phyloP scores from a whole-genome alignment of 2,329 filamentous ascomycete species.

The Fusarium denticulatum region DNA sequence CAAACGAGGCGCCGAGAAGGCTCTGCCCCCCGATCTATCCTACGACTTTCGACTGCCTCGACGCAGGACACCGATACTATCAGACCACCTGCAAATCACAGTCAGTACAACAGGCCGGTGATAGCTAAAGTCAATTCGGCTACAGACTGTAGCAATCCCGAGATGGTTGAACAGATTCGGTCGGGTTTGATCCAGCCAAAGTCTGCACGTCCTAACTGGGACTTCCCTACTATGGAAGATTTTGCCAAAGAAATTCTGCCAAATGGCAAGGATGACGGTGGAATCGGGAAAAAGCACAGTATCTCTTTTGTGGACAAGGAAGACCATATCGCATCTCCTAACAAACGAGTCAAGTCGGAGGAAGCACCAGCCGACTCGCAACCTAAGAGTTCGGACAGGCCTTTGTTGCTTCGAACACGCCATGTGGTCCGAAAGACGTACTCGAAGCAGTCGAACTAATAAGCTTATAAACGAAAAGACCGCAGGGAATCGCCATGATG shows the following conservation, averaged over 20 bases:
- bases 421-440: slow-evolving; percentile 8
- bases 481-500: background rate
- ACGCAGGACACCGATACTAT: slow-evolving; percentile 9
- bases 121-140: slow-evolving; percentile 11
- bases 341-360: slow-evolving; percentile 31
- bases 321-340: background rate
- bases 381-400: background rate
- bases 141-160: slow-evolving; percentile 12
- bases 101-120: slow-evolving; percentile 39
- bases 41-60: slow-evolving; percentile 42
- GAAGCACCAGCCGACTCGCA: background rate
- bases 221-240: slow-evolving; percentile 41
- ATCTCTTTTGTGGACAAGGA: background rate
- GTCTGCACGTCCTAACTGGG: slow-evolving; percentile 7
- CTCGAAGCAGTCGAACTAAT: slow-evolving; percentile 10
- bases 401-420: background rate
- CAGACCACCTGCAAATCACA: slow-evolving; percentile 25
- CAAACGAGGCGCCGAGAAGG: slow-evolving; percentile 48
- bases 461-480: background rate
- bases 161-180: slow-evolving; percentile 44
- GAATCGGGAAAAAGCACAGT: background rate
- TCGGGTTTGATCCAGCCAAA: slow-evolving; percentile 34
- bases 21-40: slow-evolving; percentile 47
- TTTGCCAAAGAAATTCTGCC: slow-evolving; percentile 34
- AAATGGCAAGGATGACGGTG: background rate